Evolutionary conservation across 305 asterid species (phyloP), one percentile per base, ranked within the genome.

Genomic region (Solanum chacoense): DNA sequence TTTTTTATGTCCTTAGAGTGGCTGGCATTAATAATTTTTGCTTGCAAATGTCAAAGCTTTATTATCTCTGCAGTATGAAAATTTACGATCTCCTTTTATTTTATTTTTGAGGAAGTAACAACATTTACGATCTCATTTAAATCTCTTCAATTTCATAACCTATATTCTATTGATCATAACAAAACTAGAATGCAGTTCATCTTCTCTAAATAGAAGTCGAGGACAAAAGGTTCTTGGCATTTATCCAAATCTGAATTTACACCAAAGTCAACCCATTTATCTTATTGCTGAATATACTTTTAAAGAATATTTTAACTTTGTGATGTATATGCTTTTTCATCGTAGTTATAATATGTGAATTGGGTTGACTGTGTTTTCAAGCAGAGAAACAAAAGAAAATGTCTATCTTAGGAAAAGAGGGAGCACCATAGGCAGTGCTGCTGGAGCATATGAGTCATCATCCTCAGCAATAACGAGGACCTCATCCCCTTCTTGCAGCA

Each of bases 391-490:
- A 84, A 84, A 29, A 28, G 37, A 42, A 42, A 13, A 10, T 71
- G 37, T 13, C 26, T 85, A 24, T 85, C 35, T 85, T 8, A 26
- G 74, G 90, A 94, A 77, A 87, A 90, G 93, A 93, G 91, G 89
- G 91, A 92, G 90, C 93, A 96, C 99, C 99, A 65, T 92, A 88
- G 98, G 98, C 89, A 94, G 92, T 55, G 93, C 91, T 74, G 96
- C 90, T 75, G 99, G 98, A 88, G 97, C 93, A 90, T 95, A 96
- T 22, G 96, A 93, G 91, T 96, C 98, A 88, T 95, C 99, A 86
- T 96, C 98, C 94, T 96, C 98, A 32, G 99, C 98, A 91, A 95
- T 95, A 91, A 96, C 99, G 88, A 96, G 95, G 91, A 96, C 90
- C 90, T 94, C 99, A 75, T 96, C 99, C 91, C 97, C 98, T 93